Evolutionary conservation across 257 asterid species (phyloP).

Genomic region (Solanum ossicruentum): DNA sequence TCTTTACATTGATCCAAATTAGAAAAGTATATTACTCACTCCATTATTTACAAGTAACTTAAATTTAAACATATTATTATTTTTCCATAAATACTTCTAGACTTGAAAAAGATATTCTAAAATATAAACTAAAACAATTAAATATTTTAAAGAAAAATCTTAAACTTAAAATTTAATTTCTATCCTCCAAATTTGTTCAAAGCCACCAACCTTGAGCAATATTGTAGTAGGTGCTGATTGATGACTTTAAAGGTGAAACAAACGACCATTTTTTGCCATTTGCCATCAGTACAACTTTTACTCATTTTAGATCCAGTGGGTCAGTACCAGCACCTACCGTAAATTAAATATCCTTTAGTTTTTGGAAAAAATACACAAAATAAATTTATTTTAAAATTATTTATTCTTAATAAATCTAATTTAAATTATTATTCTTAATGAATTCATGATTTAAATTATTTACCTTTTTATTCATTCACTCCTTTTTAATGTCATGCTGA

Average conservation of each 20-base stretch:
- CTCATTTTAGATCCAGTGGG: background rate
- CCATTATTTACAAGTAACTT: background rate
- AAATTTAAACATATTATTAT: background rate
- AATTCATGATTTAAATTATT: too few species aligned
- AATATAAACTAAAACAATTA: background rate
- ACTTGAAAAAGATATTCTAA: background rate
- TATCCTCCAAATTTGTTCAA: background rate
- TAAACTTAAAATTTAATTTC: too few species aligned
- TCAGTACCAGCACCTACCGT: background rate
- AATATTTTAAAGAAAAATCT: too few species aligned
- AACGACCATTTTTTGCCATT: background rate
- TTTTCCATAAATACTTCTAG: background rate
- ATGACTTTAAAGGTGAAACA: background rate
- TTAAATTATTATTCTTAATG: too few species aligned
- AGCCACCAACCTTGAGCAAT: background rate
- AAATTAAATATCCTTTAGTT: background rate
- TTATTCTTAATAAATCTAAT: too few species aligned
- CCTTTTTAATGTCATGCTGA: too few species aligned
- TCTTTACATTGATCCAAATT: background rate
- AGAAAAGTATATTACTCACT: background rate
- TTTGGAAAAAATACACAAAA: too few species aligned
- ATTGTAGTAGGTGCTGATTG: background rate
- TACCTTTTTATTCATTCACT: accelerated
- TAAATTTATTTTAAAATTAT: too few species aligned
- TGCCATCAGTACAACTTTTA: background rate